These are phyloP conservation scores for Aspergillus thermomutatus DNA, from an alignment of 2,329 filamentous ascomycete species.

Conservation along the genomic window DNA sequence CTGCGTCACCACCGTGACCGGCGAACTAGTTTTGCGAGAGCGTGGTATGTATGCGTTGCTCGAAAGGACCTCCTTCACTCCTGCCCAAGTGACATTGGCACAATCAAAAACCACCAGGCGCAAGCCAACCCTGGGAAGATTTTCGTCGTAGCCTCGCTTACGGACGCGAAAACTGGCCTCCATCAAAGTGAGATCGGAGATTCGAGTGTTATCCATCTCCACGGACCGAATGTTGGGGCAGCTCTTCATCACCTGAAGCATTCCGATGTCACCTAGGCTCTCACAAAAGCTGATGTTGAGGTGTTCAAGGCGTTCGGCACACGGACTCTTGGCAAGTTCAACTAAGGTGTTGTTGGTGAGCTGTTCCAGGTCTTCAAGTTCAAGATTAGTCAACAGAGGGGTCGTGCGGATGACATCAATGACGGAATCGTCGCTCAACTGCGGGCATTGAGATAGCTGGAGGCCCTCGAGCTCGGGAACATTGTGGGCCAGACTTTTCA, in stretches of 20 bases:
- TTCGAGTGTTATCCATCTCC: conserved; percentile 89
- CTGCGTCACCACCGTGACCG: conserved; percentile 33
- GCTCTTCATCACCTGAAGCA: conserved; percentile 75
- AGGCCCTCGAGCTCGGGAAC: conserved; percentile 79
- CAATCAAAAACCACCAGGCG: conserved; percentile 87
- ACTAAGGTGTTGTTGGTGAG: conserved; percentile 74
- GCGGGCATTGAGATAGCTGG: conserved; percentile 73
- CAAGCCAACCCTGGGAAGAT: conserved; percentile 60
- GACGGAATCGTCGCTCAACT: conserved; percentile 70
- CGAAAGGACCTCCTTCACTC: conserved; percentile 79
- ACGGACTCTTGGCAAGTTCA: conserved; percentile 72
- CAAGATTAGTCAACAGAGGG: conserved; percentile 76
- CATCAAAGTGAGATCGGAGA: conserved; percentile 79
- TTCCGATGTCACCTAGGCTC: conserved; percentile 73
- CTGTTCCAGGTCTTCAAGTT: conserved; percentile 78
- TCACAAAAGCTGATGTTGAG: conserved; percentile 90
- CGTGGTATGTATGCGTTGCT: conserved; percentile 73
- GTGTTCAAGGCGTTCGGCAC: conserved; percentile 68
- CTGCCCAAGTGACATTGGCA: conserved; percentile 86
- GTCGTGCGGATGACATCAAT: conserved; percentile 70
- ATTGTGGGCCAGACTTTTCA: conserved; percentile 69
- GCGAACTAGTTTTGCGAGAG: conserved; percentile 34
- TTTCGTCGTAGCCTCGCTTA: conserved; percentile 55
- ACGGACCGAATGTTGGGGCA: conserved; percentile 68
- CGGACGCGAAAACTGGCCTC: conserved; percentile 82